Percentiles rank a stretch among this genome's conserved stretches.
phyloP scores from a whole-genome alignment of 208 protist species.

The Plasmodiophora brassicae region DNA sequence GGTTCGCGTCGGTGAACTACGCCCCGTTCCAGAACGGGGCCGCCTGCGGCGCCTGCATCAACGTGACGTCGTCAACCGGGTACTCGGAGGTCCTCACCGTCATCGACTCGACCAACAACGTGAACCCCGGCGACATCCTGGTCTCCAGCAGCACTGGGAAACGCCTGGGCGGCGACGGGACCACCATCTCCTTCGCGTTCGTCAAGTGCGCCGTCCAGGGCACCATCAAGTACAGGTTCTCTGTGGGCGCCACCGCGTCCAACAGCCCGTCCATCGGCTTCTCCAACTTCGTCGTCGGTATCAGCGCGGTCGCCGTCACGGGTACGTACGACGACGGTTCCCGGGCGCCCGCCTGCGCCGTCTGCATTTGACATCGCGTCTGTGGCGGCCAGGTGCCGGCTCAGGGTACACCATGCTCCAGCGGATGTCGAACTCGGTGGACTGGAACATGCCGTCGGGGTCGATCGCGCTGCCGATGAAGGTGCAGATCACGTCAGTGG shows the following conservation, averaged over 20 bases:
- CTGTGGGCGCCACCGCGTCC: not conserved
- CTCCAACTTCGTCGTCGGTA: not conserved
- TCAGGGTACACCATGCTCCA: not conserved
- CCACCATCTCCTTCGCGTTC: not conserved
- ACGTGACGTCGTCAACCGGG: not conserved
- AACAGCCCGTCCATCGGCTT: not conserved
- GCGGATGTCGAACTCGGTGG: not conserved
- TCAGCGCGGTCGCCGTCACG: not conserved
- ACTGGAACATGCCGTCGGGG: constrained; percentile 14
- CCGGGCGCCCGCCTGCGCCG: too few species aligned
- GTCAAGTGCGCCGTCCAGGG: not conserved
- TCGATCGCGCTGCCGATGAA: not conserved
- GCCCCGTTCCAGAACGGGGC: not conserved
- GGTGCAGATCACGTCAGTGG: not conserved
- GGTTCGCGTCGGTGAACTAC: not conserved
- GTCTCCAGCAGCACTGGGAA: not conserved
- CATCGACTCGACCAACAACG: not conserved
- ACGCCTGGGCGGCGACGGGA: not conserved
- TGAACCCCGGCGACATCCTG: not conserved
- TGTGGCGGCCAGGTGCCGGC: too few species aligned
- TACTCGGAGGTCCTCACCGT: not conserved
- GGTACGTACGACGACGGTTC: too few species aligned
- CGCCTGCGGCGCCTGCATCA: not conserved
- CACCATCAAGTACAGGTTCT: constrained; percentile 14
- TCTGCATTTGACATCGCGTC: too few species aligned